Base-by-base conservation (phyloP, 352 stramenopile species). In the Pythium dissotocum region DNA sequence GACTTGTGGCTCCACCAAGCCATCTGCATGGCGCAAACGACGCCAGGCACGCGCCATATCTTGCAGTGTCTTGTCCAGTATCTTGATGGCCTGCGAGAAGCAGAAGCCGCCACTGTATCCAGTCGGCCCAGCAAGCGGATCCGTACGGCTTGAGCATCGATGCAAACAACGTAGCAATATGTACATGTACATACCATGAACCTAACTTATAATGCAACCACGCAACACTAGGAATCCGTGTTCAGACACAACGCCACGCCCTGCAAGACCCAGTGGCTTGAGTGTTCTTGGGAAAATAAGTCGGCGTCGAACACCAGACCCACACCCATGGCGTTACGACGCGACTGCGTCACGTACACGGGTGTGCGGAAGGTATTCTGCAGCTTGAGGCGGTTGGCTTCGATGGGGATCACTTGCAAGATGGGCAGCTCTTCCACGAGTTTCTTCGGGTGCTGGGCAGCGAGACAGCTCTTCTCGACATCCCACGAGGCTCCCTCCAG, bases 401-500 rank as follows among this genome's bases (percentile, higher is more conserved):
- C 96, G 69, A 98, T 97, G 13, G 95, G 96, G 62, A 98, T 98
- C 14, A 99, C 90, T 61, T 98, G 89, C 42, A 99, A 75, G 58
- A 98, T 95, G 4, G 96, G 96, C 6, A 99, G 82, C 65, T 98
- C 87, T 62, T 97, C 89, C 1, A 98, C 92, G n/a, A 99, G 84
- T 21, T 98, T 90, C 71, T 99, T 99, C 9, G 95, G 96, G 33
- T 89, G 76, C 73, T 99, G 95, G 36, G 82, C 72, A 13, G 87
- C 80, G 6, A 99, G 82, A 42, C 82, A 94, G 16, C 65, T 77
- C 28, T 73, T 65, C 35, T 91, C 69, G 12, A 91, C 70, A 69
- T 99, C 91, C 96, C 96, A 99, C 13, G 82, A 96, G 33, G 96
- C 96, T 6, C 96, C 96, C 76, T 99, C 96, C 9, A 99, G 74